Percentiles rank a stretch among this genome's conserved stretches.
phyloP scores from a whole-genome alignment of 1,139 yeast genomes.

The Yamadazyma trypodendri region DNA sequence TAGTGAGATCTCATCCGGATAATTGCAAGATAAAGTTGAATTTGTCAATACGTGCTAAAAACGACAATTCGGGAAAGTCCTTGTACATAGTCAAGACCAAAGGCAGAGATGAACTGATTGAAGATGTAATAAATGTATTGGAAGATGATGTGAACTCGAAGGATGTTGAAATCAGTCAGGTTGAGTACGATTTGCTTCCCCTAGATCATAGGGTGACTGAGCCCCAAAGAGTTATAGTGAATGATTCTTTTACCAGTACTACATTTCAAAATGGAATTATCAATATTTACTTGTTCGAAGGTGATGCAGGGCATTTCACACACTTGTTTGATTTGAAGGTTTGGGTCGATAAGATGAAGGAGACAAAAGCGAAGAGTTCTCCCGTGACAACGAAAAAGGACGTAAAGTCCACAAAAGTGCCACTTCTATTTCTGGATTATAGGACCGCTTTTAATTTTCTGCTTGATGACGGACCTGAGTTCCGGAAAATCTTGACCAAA shows the following conservation, averaged over 20 bases:
- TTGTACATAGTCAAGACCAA: constrained; percentile 29
- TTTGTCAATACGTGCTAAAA: constrained; percentile 21
- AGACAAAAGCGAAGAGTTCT: too few species aligned
- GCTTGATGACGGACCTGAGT: constrained; percentile 74
- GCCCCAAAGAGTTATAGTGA: constrained; percentile 29
- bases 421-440: constrained; percentile 19
- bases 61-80: constrained; percentile 13
- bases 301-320: constrained; percentile 19
- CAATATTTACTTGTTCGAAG: constrained; percentile 32
- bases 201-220: constrained; percentile 19
- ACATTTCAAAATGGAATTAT: constrained; percentile 21
- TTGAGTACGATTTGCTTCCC: constrained; percentile 28
- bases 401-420: neutral
- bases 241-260: constrained; percentile 26
- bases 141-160: constrained; percentile 1
- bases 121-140: constrained; percentile 11
- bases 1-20: constrained; percentile 25
- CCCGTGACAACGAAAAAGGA: neutral
- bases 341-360: constrained; percentile 24
- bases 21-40: constrained; percentile 27
- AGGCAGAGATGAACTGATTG: constrained; percentile 13
- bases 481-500: constrained; percentile 53
- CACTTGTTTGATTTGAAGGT: constrained; percentile 29
- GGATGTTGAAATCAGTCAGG: constrained; percentile 27
- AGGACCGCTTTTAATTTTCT: constrained; percentile 33